These are phyloP conservation scores for Pseudoneurospora amorphoporcata DNA, from an alignment of 495 filamentous ascomycete species.

Conservation along the genomic window DNA sequence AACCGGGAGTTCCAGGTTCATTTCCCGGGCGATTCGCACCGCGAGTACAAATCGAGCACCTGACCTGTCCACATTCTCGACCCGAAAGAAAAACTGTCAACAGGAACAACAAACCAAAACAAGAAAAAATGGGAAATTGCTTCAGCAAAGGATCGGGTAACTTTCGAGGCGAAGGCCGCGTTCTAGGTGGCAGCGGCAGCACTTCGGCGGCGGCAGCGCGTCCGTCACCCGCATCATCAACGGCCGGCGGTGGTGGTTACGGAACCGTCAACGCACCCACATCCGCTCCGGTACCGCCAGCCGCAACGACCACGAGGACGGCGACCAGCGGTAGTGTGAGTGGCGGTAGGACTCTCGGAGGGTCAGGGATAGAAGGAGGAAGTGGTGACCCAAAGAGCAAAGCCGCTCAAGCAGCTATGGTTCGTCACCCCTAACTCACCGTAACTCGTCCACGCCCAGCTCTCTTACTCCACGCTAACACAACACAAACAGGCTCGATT, in stretches of 20 bases:
- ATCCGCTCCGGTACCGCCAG: background rate
- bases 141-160: constrained; percentile 51
- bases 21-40: background rate
- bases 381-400: constrained; percentile 41
- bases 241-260: background rate
- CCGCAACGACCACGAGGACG: background rate
- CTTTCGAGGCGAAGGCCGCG: constrained; percentile 45
- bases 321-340: background rate
- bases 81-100: background rate
- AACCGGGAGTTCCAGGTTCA: background rate
- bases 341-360: background rate
- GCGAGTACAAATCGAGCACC: background rate
- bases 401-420: constrained; percentile 62
- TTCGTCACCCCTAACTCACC: constrained; percentile 12
- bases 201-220: constrained; percentile 4
- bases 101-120: background rate
- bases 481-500: constrained; percentile 32
- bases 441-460: background rate
- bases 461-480: background rate
- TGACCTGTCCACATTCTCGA: background rate
- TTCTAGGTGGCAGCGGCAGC: constrained; percentile 34
- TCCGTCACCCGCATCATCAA: background rate
- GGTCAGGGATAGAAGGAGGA: constrained; percentile 7
- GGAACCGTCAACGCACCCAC: background rate
- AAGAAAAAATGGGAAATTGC: constrained; percentile 56